Base-by-base conservation (phyloP, 2,329 filamentous ascomycete species). In the Colletotrichum lupini region DNA sequence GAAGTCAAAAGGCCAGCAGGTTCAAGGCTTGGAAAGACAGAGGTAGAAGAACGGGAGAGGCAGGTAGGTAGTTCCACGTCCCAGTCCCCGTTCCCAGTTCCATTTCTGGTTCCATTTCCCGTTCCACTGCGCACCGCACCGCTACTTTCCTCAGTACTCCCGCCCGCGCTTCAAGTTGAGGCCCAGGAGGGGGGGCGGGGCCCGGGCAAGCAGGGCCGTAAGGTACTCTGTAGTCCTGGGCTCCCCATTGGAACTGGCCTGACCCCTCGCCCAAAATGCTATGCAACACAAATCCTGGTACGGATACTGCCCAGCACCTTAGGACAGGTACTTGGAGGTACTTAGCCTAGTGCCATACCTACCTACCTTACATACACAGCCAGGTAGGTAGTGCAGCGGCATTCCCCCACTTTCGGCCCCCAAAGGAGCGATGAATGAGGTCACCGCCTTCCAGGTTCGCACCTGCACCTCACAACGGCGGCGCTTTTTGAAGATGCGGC, bases 321-420 rank as follows among this genome's bases (percentile, higher is more conserved):
- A 22, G 42, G 42, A 22, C n/a, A 49, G 42, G 42, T n/a, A n/a
- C 42, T 49, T 22, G 42, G 4, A 49, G 42, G 42, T 49, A 49
- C 42, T 49, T 19, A 49, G 32, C 32, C 32, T 35, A 35, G 32
- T 35, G 32, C 32, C 32, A 8, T 35, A 8, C 11, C 32, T 30
- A 9, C 30, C 30, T 35, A 24, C 11, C 49, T 37, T 35, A 35
- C 32, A 5, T 35, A 35, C 32, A 35, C 32, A 35, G 32, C 12
- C 11, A 35, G 32, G 32, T 35, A 35, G 32, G 32, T 35, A 53
- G 61, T 67, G 61, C 55, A 68, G 69, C 70, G 70, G 71, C 61
- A 37, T 73, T 71, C 56, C 71, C 71, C 71, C 71, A 66, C 67
- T 57, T 66, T 61, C 22, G n/a, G 46, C 56, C 67, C 66, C 61